Conservation (phyloP, 2,329 filamentous ascomycete species). For the Tolypocladium amazonense region DNA sequence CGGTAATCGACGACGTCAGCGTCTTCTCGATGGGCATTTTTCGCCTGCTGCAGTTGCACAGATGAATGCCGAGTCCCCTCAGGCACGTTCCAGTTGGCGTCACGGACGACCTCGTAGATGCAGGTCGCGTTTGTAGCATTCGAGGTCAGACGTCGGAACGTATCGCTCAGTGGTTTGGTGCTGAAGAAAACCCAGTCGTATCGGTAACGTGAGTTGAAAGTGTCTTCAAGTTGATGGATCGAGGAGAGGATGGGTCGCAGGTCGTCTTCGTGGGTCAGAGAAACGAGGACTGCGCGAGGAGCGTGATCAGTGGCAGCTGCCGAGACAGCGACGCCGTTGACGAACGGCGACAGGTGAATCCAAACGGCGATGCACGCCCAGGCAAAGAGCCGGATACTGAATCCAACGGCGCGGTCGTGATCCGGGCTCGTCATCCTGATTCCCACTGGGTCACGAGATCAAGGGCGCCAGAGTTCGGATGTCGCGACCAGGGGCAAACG, state of each 20-base stretch:
- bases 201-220: constrained; percentile 70
- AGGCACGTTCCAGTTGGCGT: constrained; percentile 67
- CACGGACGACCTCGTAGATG: constrained; percentile 61
- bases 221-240: constrained; percentile 43
- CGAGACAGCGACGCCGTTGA: constrained; percentile 7
- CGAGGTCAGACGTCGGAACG: constrained; percentile 60
- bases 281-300: constrained; percentile 20
- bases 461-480: background rate
- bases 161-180: constrained; percentile 63
- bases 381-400: background rate
- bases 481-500: background rate
- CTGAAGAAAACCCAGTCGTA: constrained; percentile 90
- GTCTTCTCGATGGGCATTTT: background rate
- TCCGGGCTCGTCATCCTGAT: constrained; percentile 9
- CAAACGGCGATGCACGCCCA: constrained; percentile 10
- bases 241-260: constrained; percentile 19
- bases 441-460: background rate
- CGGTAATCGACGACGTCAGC: background rate
- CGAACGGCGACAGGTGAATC: constrained; percentile 10
- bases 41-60: background rate
- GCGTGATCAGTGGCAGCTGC: constrained; percentile 10
- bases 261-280: constrained; percentile 19
- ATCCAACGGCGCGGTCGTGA: background rate
- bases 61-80: constrained; percentile 27
- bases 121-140: constrained; percentile 62